These are phyloP conservation scores for Phytophthora podocarpi DNA, from an alignment of 352 stramenopile species.

Conservation along the genomic window DNA sequence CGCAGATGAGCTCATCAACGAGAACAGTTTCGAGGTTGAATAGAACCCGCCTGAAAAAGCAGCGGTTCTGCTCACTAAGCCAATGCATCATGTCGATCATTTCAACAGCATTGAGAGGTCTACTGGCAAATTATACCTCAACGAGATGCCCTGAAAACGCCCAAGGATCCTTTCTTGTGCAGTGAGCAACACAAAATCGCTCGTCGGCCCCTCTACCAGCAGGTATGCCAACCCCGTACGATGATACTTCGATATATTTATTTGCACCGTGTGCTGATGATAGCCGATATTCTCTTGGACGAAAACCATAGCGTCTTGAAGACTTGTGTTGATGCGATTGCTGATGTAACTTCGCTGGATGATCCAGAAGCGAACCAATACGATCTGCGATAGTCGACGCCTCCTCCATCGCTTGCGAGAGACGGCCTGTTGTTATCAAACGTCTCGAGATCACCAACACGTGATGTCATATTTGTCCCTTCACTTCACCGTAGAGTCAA, in stretches of 20 bases:
- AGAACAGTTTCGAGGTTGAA: slow-evolving; percentile 30
- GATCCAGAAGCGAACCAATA: slow-evolving; percentile 20
- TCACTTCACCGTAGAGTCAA: slow-evolving; percentile 18
- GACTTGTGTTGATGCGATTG: no score
- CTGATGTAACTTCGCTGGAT: slow-evolving; percentile 20
- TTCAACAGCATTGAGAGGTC: slow-evolving; percentile 27
- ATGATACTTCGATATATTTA: slow-evolving; percentile 34
- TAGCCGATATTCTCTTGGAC: slow-evolving; percentile 31
- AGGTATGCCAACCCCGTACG: slow-evolving; percentile 26
- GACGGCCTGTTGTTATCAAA: slow-evolving; percentile 20
- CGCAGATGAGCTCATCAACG: slow-evolving; percentile 18
- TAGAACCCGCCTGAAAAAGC: slow-evolving; percentile 17
- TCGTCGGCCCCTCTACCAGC: slow-evolving; percentile 30
- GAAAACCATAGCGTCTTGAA: slow-evolving; percentile 24
- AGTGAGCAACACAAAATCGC: slow-evolving; percentile 32
- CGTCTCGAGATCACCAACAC: slow-evolving; percentile 9
- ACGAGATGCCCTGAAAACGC: slow-evolving; percentile 25
- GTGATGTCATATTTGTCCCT: slow-evolving; percentile 4
- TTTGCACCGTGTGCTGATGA: slow-evolving; percentile 24
- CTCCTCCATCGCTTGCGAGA: slow-evolving; percentile 4
- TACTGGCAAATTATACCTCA: slow-evolving; percentile 32
- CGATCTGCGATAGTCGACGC: slow-evolving; percentile 9
- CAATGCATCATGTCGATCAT: slow-evolving; percentile 30
- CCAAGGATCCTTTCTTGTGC: slow-evolving; percentile 17
- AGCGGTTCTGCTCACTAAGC: slow-evolving; percentile 2